A percentile compares a stretch with the other conserved stretches of the same genome.
Conservation (phyloP, 2,329 filamentous ascomycete species). For the Sclerotinia subarctica region DNA sequence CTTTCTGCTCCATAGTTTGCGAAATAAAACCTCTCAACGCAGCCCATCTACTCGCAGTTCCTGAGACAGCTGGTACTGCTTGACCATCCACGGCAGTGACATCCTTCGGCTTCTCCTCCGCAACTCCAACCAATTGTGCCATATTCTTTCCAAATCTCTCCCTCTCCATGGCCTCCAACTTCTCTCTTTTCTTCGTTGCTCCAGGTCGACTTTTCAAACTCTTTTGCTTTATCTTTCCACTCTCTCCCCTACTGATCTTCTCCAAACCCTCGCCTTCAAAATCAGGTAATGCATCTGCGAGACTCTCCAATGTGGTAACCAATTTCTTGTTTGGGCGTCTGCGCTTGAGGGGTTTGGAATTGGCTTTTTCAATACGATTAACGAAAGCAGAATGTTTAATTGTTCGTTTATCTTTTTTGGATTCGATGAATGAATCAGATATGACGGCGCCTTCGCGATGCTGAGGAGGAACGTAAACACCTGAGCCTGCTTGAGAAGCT, state of each 20-base stretch:
- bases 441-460: conserved; percentile 49
- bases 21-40: conserved; percentile 77
- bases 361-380: conserved; percentile 66
- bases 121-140: conserved; percentile 58
- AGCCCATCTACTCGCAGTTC: conserved; percentile 66
- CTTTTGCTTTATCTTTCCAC: conserved; percentile 67
- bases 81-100: conserved; percentile 21
- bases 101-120: conserved; percentile 15
- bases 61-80: conserved; percentile 22
- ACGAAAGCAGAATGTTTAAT: conserved; percentile 81
- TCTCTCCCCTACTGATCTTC: conserved; percentile 41
- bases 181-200: conserved; percentile 79
- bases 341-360: conserved; percentile 56
- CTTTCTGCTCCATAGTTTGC: conserved; percentile 80
- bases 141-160: conserved; percentile 81
- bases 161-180: conserved; percentile 74
- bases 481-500: conserved; percentile 51
- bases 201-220: conserved; percentile 73
- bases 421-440: conserved; percentile 60
- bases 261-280: conserved; percentile 45
- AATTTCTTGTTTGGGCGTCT: conserved; percentile 75
- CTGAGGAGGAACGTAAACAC: conserved; percentile 27
- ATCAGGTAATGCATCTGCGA: conserved; percentile 75
- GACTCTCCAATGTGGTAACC: conserved; percentile 66
- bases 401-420: conserved; percentile 78